Conservation (phyloP, 2,329 filamentous ascomycete genomes). For the Bipolaris bicolor region DNA sequence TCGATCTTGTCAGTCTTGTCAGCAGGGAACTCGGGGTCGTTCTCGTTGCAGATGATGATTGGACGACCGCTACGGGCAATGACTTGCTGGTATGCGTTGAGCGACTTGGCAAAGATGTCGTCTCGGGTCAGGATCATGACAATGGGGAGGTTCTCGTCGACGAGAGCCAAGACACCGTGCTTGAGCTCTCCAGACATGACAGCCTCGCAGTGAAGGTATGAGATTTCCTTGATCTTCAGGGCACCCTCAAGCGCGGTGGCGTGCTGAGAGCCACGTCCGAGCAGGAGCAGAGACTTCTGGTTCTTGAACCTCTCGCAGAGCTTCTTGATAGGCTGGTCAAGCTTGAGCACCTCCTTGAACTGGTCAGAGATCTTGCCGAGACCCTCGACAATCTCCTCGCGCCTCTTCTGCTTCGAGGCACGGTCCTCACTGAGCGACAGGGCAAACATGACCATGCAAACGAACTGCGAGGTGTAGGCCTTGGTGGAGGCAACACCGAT, state of each 20-base stretch:
- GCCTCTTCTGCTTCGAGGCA: constrained; percentile 88
- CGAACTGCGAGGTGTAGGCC: constrained; percentile 98
- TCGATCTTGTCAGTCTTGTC: constrained; percentile 96
- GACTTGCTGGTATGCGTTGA: constrained; percentile 99
- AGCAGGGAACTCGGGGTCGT: constrained; percentile 85
- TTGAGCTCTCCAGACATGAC: constrained; percentile 99
- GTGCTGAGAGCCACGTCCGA: constrained; percentile 95
- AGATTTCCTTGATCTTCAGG: constrained; percentile 99
- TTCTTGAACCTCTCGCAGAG: constrained; percentile 94
- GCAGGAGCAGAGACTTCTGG: constrained; percentile 92
- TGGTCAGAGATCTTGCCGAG: constrained; percentile 85
- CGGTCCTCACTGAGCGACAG: constrained; percentile 95
- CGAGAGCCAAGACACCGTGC: constrained; percentile 95
- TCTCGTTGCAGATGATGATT: constrained; percentile 96
- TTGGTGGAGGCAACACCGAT: constrained; percentile 99
- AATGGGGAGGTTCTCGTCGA: constrained; percentile 97
- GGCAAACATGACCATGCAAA: constrained; percentile 99
- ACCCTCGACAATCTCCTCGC: constrained; percentile 95
- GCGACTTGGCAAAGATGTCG: constrained; percentile 95
- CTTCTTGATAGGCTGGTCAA: constrained; percentile 92
- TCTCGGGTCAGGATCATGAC: constrained; percentile 99
- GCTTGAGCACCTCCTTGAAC: constrained; percentile 88
- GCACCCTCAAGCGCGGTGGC: constrained; percentile 95
- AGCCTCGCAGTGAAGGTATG: constrained; percentile 98
- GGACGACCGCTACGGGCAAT: constrained; percentile 94